These are phyloP conservation scores for Porphyrellus cyaneotinctus DNA, from an alignment of 768 basidiomycete species.

Conservation along the genomic window DNA sequence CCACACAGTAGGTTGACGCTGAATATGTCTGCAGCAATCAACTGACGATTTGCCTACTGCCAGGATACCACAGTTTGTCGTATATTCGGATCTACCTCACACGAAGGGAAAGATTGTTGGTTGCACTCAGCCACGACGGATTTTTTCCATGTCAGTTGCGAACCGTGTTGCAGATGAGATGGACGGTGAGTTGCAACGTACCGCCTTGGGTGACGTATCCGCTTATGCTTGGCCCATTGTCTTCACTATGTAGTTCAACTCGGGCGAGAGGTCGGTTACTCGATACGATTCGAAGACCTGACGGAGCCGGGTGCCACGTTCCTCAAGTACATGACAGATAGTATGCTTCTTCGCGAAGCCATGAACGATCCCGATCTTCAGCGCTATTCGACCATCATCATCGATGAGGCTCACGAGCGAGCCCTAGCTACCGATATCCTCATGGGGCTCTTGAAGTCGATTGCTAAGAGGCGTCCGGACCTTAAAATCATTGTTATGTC, in stretches of 20 bases:
- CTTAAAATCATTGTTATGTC: conserved; percentile 99
- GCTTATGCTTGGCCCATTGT: conserved; percentile 4
- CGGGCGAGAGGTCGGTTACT: conserved; percentile 94
- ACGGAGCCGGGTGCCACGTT: conserved; percentile 85
- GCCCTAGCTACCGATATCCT: conserved; percentile 97
- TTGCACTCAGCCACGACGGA: conserved; percentile 94
- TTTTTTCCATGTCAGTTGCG: conserved; percentile 99
- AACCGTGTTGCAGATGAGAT: conserved; percentile 99
- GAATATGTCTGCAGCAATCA: conserved; percentile 12
- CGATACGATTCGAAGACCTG: conserved; percentile 93
- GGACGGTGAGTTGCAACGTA: conserved; percentile 65
- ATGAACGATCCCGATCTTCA: conserved; percentile 92
- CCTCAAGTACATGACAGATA: conserved; percentile 99
- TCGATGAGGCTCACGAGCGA: conserved; percentile 98
- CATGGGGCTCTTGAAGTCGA: conserved; percentile 89
- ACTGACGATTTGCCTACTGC: conserved; percentile 24
- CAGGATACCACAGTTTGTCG: conserved; percentile 96
- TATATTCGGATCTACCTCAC: conserved; percentile 89
- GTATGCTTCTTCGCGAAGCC: conserved; percentile 94
- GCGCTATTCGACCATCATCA: conserved; percentile 96
- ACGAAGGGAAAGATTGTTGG: conserved; percentile 87
- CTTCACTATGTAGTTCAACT: conserved; percentile 60
- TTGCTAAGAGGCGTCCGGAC: conserved; percentile 77
- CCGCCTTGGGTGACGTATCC: neutral
- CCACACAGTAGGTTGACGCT: conserved; percentile 70